phyloP scores from a whole-genome alignment of 169 alveolate genomes.

The Toxoplasma gondii region DNA sequence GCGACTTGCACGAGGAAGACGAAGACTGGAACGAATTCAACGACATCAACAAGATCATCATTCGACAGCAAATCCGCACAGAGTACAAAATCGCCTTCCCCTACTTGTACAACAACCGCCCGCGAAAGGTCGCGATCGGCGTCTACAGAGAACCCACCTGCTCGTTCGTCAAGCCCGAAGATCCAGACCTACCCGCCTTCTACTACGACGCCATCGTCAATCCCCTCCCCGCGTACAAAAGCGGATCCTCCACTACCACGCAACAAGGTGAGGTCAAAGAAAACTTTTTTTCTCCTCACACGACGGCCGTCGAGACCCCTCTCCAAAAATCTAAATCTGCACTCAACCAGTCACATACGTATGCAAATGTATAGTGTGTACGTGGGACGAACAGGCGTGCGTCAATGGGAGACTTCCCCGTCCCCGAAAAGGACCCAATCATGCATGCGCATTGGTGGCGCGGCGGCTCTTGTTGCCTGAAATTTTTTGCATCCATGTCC shows the following conservation, averaged over 20 bases:
- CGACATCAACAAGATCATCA: slow-evolving; percentile 97
- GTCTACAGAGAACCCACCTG: slow-evolving; percentile 85
- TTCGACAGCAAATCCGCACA: slow-evolving; percentile 93
- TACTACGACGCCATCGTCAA: slow-evolving; percentile 97
- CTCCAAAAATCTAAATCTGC: too few relatives aligned
- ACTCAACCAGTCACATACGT: too few relatives aligned
- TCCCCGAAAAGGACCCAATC: too few relatives aligned
- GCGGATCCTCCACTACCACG: slow-evolving; percentile 72
- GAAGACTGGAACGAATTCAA: slow-evolving; percentile 99
- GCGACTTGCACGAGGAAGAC: slow-evolving; percentile 97
- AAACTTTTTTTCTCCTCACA: background rate
- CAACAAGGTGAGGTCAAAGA: slow-evolving; percentile 34
- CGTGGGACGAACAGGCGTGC: too few relatives aligned
- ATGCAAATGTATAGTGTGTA: too few relatives aligned
- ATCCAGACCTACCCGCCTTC: slow-evolving; percentile 94
- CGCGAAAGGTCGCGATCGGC: slow-evolving; percentile 88
- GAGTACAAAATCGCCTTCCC: slow-evolving; percentile 99
- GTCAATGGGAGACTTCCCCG: too few relatives aligned
- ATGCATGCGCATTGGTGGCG: too few relatives aligned
- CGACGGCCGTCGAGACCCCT: too few relatives aligned
- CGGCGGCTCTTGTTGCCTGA: too few relatives aligned
- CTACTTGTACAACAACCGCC: slow-evolving; percentile 93
- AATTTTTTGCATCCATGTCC: too few relatives aligned
- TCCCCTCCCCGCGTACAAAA: slow-evolving; percentile 96
- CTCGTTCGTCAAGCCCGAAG: slow-evolving; percentile 92